Conservation (phyloP, 2,329 filamentous ascomycete genomes). For the Juglanconis sp. region DNA sequence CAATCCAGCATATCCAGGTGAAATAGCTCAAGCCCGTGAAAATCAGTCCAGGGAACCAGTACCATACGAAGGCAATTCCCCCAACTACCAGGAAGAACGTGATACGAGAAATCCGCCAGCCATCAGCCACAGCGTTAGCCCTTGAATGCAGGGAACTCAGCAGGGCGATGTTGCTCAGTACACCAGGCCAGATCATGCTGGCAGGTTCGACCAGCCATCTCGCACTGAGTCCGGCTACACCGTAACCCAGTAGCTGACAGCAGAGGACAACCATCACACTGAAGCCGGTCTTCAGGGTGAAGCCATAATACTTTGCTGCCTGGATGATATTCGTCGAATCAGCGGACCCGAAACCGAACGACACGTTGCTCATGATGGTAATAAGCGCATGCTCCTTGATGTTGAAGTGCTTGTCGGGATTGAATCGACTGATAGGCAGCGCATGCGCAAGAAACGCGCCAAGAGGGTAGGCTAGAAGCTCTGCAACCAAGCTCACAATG, state of each 20-base stretch:
- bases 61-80: conserved; percentile 49
- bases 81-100: conserved; percentile 35
- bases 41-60: conserved; percentile 62
- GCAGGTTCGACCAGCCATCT: conserved; percentile 37
- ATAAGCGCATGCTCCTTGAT: conserved; percentile 45
- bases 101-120: conserved; percentile 36
- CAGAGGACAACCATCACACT: conserved; percentile 35
- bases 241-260: conserved; percentile 37
- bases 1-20: conserved; percentile 60
- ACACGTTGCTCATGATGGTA: conserved; percentile 47
- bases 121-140: conserved; percentile 33
- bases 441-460: conserved; percentile 36
- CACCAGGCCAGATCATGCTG: conserved; percentile 36
- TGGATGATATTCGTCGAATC: conserved; percentile 45
- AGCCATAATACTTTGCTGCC: conserved; percentile 39
- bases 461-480: conserved; percentile 41
- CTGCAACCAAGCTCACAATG: conserved; percentile 43
- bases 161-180: conserved; percentile 36
- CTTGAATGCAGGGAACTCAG: conserved; percentile 35
- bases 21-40: conserved; percentile 61
- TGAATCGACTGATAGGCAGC: conserved; percentile 36
- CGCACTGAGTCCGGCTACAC: conserved; percentile 34
- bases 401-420: conserved; percentile 42
- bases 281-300: conserved; percentile 35
- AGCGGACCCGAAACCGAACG: conserved; percentile 42